phyloP scores from a whole-genome alignment of 2,329 filamentous ascomycete species.

The Cytospora chrysosperma region DNA sequence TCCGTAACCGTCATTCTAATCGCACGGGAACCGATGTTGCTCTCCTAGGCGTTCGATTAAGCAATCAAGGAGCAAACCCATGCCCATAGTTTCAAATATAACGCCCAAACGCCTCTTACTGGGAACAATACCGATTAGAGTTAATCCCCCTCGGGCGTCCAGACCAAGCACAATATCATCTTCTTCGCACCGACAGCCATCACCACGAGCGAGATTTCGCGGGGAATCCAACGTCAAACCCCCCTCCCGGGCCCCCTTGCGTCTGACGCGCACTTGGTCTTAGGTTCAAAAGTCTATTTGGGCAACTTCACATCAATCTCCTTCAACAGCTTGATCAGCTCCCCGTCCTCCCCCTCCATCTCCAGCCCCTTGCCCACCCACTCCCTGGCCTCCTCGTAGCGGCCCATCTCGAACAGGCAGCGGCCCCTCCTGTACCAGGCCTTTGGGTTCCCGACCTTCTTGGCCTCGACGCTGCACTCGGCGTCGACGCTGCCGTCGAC shows the following conservation, averaged over 20 bases:
- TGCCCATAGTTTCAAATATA: neutral
- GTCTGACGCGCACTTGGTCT: neutral
- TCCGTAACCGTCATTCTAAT: neutral
- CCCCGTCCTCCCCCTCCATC: conserved; percentile 71
- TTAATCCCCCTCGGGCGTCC: neutral
- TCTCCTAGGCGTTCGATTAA: neutral
- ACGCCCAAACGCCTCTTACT: conserved; percentile 11
- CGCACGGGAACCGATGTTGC: neutral
- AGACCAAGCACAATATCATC: neutral
- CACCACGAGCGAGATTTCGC: neutral
- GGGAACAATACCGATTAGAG: neutral
- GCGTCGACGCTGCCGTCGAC: conserved; percentile 85
- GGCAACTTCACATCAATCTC: conserved; percentile 54
- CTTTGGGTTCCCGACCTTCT: conserved; percentile 85
- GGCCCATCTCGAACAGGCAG: conserved; percentile 87
- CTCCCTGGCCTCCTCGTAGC: conserved; percentile 75
- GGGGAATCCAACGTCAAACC: neutral
- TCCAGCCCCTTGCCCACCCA: conserved; percentile 79
- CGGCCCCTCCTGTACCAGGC: conserved; percentile 88
- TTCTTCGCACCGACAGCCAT: neutral
- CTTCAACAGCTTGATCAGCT: conserved; percentile 62
- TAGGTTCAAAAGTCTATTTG: conserved; percentile 31
- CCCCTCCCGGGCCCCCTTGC: neutral
- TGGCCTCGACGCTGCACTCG: conserved; percentile 83
- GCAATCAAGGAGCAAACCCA: neutral